Evolutionary conservation across 345 rosid species (phyloP), one percentile per base, ranked within the genome.

Genomic region (Citrus reticulata): DNA sequence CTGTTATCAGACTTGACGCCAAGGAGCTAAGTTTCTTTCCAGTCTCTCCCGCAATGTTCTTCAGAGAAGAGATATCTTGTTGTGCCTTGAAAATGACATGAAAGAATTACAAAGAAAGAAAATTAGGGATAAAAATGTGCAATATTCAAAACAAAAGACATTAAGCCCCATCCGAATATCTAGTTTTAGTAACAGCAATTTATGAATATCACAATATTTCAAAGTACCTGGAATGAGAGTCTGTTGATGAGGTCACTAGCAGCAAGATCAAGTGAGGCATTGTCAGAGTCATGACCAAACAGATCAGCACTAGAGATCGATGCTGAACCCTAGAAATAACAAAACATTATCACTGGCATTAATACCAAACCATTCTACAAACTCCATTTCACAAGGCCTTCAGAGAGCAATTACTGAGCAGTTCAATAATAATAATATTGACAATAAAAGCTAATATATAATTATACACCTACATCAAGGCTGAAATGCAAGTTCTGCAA

Each of bases 261-360:
- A 73, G 95, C 85, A 75, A 91, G 82, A 77, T 95, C 98, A 34
- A 89, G 34, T 29, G 91, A 66, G 60, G 90, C 57, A 46, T 46
- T 46, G 80, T 93, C 96, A 19, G 74, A 13, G 29, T 63, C 73
- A 2, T 85, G 73, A 66, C 99, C 99, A 76, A 94, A 97, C 72
- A 93, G 93, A 87, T 94, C 99, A 73, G 98, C 95, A 78, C 98
- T 94, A 70, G 99, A 97, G 64, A 97, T 97, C 42, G 99, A 92
- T 9, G 98, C 13, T 30, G 98, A 97, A 79, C 96, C 87, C 99
- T 97, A 85, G 4, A 81, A 40, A 65, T 62, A 49, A 66, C 39
- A 49, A 10, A 57, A 25, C 67, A 16, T 57, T 34, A 61, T 79
- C 67, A 84, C 65, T 25, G 19, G 37, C 5, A 46, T 61, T 37